Evolutionary conservation across 169 alveolate genomes (phyloP), one percentile per base, ranked within the genome.

Genomic region (Cystoisospora suis): DNA sequence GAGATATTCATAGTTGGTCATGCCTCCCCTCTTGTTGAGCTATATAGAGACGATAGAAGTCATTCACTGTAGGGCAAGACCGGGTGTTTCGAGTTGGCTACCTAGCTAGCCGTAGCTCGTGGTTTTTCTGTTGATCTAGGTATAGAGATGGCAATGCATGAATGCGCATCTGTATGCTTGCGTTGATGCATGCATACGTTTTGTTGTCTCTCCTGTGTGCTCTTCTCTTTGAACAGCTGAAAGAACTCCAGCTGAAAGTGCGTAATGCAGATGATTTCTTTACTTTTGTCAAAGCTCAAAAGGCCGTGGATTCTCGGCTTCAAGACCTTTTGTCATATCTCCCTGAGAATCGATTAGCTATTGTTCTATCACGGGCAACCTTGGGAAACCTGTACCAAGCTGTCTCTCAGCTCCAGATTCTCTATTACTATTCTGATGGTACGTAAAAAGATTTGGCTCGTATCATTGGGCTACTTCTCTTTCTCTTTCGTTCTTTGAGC

Each of bases 381-480:
- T 56, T 89, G 17, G 89, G 89, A 20, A 59, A 89, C 61, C 80
- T 89, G 32, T 89, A 89, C 75, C 88, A 89, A n/a, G 89, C 77
- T 36, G 75, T 89, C 42, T 79, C 93, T 15, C 85, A 77, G 75
- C 86, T 89, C 46, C 93, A 89, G 17, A 79, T 89, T 38, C 75
- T 89, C 32, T 89, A 89, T 77, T 89, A 86, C 53, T 89, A 89
- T 42, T 80, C 81, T 1, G 69, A n/a, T 77, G 59, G 93, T 89
- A 77, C 32, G 93, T 15, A 44, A 65, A 3, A 44, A 20, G 75
- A 59, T 9, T 59, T 29, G 75, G 32, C 0, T 9, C 40, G 27
- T 29, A 29, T 7, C 32, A n/a, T 0, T 29, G 27, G 27, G 27
- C 32, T 7, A 12, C 20, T 9, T 9, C 20, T 5, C 27, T 6